Conservation (phyloP, 768 basidiomycete genomes). For the Daedaleopsis nitida region DNA sequence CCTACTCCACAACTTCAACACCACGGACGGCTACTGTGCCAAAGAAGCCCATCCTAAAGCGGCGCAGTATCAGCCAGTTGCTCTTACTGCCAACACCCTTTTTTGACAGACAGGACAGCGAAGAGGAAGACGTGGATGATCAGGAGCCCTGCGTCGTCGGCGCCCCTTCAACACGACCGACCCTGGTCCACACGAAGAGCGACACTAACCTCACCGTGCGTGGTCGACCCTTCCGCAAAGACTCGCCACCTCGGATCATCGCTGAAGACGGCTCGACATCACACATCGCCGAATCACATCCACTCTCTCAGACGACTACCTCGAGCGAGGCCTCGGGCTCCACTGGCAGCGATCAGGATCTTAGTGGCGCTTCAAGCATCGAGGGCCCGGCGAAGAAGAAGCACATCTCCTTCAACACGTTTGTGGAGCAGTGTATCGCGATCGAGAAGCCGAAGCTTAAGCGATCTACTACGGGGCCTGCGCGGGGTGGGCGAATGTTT, state of each 20-base stretch:
- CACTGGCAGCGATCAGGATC: slow-evolving; percentile 36
- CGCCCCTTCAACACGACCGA: slow-evolving; percentile 47
- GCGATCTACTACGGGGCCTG: slow-evolving; percentile 24
- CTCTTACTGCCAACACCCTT: slow-evolving; percentile 43
- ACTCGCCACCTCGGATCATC: slow-evolving; percentile 70
- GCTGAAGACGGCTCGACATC: slow-evolving; percentile 27
- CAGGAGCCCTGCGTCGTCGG: not conserved
- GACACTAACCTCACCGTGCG: slow-evolving; percentile 57
- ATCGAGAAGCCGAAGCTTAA: slow-evolving; percentile 70
- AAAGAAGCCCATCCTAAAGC: slow-evolving; percentile 92
- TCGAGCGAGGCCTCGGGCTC: slow-evolving; percentile 34
- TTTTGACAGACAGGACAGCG: slow-evolving; percentile 9
- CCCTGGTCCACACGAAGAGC: slow-evolving; percentile 80
- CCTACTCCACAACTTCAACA: slow-evolving; percentile 12
- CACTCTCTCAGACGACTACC: slow-evolving; percentile 4
- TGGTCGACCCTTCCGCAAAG: slow-evolving; percentile 50
- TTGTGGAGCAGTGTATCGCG: slow-evolving; percentile 94
- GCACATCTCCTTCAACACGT: slow-evolving; percentile 97
- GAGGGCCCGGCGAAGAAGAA: slow-evolving; percentile 58
- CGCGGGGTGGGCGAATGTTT: slow-evolving; percentile 20
- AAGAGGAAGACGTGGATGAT: slow-evolving; percentile 1
- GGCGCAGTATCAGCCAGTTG: slow-evolving; percentile 88
- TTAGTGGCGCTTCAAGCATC: slow-evolving; percentile 28
- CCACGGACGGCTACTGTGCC: slow-evolving; percentile 16
- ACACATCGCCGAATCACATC: not conserved